phyloP scores from a whole-genome alignment of 2,329 filamentous ascomycete genomes.

The Alternaria brassicae region DNA sequence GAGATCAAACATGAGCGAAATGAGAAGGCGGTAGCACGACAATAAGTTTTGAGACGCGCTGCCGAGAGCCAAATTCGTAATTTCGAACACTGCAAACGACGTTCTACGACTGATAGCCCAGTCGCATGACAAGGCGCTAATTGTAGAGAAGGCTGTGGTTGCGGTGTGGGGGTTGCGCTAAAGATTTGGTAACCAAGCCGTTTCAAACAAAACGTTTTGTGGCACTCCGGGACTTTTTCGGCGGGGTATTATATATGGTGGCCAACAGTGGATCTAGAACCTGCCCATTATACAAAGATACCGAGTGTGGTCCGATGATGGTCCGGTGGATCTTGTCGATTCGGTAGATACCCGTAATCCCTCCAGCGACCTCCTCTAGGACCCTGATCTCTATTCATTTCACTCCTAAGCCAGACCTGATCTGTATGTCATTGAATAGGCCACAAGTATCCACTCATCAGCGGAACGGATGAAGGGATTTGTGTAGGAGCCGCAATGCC shows the following conservation, averaged over 20 bases:
- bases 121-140: not conserved
- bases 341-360: not conserved
- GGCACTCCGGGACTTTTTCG: slow-evolving; percentile 9
- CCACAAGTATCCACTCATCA: not conserved
- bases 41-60: slow-evolving; percentile 1
- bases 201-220: slow-evolving; percentile 4
- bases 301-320: slow-evolving; percentile 2
- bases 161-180: not conserved
- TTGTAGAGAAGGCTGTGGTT: not conserved
- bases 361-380: not conserved
- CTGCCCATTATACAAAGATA: not conserved
- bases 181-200: not conserved
- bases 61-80: not conserved
- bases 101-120: not conserved
- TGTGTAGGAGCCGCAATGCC: not conserved
- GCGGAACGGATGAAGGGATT: not conserved
- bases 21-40: slow-evolving; percentile 30
- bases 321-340: slow-evolving; percentile 3
- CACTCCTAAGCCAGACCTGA: not conserved
- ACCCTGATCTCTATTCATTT: not conserved
- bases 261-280: not conserved
- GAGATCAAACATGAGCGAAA: slow-evolving; percentile 45
- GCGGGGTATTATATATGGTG: not conserved
- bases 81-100: not conserved
- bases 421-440: not conserved